Evolutionary conservation across 1,284 basidiomycete species (phyloP).

Genomic region (Chalciporus piperatoides): DNA sequence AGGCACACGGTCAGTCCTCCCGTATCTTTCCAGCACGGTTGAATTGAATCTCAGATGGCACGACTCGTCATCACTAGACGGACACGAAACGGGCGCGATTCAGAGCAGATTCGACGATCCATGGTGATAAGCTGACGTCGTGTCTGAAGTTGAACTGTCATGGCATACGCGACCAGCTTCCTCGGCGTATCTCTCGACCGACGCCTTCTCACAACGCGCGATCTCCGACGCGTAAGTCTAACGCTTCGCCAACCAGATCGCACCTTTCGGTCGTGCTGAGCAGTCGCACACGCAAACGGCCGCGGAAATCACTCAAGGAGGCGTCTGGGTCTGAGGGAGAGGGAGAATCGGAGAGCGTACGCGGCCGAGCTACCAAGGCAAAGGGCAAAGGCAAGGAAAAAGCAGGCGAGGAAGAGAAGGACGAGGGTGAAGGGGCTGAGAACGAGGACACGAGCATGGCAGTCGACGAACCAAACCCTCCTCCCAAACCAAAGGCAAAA

Average conservation of each 20-base stretch:
- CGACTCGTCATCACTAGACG: conserved; percentile 39
- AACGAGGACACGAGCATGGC: conserved; percentile 9
- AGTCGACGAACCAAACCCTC: conserved; percentile 4
- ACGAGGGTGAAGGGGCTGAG: conserved; percentile 2
- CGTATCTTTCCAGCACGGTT: not conserved
- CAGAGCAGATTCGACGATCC: conserved; percentile 64
- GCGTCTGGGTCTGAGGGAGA: conserved; percentile 25
- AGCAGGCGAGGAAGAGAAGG: conserved; percentile 7
- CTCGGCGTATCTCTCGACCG: conserved; percentile 15
- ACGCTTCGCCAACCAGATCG: conserved; percentile 28
- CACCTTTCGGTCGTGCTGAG: conserved; percentile 13
- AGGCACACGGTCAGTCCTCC: conserved; percentile 59
- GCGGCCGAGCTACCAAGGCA: conserved; percentile 4
- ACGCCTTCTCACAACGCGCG: conserved; percentile 10
- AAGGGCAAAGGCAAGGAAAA: conserved; percentile 12
- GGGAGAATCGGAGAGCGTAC: conserved; percentile 10
- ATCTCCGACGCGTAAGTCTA: conserved; percentile 21
- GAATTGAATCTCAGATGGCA: not conserved
- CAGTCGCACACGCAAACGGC: conserved; percentile 23
- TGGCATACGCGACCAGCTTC: conserved; percentile 36
- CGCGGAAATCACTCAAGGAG: conserved; percentile 24
- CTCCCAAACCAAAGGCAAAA: conserved; percentile 13
- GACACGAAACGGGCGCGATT: conserved; percentile 72
- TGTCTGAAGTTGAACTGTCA: conserved; percentile 55
- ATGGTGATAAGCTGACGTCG: conserved; percentile 63